Percentiles rank a stretch among this genome's conserved stretches.
Evolutionary conservation across 2,329 filamentous ascomycete species (phyloP).

Genomic region (Cadophora sp.): DNA sequence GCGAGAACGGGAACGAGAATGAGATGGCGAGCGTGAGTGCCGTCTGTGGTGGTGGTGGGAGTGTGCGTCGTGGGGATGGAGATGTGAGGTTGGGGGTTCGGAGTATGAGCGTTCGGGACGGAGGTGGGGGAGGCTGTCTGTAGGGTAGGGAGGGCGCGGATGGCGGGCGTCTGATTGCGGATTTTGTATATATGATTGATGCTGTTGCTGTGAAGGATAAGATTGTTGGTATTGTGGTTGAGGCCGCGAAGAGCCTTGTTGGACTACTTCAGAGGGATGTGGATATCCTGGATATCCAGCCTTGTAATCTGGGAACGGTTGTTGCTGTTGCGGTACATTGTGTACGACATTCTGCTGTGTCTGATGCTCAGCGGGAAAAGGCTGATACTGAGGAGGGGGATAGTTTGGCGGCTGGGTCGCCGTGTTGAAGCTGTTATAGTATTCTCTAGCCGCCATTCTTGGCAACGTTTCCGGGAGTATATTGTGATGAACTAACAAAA

Average conservation of each 20-base stretch:
- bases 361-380: slow-evolving; percentile 1
- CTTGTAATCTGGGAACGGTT: slow-evolving; percentile 16
- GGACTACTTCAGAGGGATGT: slow-evolving; percentile 4
- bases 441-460: slow-evolving; percentile 35
- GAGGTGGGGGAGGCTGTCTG: slow-evolving; percentile 12
- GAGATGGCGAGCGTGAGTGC: slow-evolving; percentile 10
- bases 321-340: slow-evolving; percentile 13
- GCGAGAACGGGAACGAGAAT: neutral
- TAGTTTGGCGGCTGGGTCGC: slow-evolving; percentile 10
- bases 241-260: slow-evolving; percentile 4
- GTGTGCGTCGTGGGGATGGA: slow-evolving; percentile 21
- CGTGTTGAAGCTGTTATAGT: slow-evolving; percentile 30
- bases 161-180: slow-evolving; percentile 8
- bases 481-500: neutral
- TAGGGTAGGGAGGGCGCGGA: slow-evolving; percentile 3
- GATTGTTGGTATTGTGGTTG: slow-evolving; percentile 18
- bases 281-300: slow-evolving; percentile 16
- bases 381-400: slow-evolving; percentile 24
- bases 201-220: slow-evolving; percentile 16
- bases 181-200: slow-evolving; percentile 15
- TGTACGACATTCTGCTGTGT: slow-evolving; percentile 13
- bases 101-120: slow-evolving; percentile 30
- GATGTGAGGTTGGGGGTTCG: slow-evolving; percentile 25
- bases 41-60: slow-evolving; percentile 10
- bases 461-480: neutral